Conservation (phyloP, 306 rosid genomes). For the Morella rubra region DNA sequence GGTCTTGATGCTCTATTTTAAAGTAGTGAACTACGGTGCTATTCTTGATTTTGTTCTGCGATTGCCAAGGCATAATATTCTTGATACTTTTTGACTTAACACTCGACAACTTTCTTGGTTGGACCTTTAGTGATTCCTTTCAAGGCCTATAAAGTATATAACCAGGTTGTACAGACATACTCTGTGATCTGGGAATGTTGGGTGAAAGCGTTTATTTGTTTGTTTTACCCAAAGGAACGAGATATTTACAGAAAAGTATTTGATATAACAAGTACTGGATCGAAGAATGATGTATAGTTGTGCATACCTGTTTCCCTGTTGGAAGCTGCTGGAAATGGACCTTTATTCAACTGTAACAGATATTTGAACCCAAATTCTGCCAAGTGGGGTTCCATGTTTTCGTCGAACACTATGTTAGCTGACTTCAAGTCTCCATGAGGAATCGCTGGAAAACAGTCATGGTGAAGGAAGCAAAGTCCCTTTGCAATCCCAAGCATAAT, state of each 20-base stretch:
- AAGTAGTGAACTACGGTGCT: neutral
- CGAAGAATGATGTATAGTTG: constrained; percentile 1
- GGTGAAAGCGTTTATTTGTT: constrained; percentile 7
- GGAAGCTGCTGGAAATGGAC: constrained; percentile 38
- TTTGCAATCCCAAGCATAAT: constrained; percentile 66
- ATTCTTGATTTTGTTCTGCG: constrained; percentile 2
- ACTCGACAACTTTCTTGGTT: constrained; percentile 6
- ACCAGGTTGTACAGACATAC: constrained; percentile 7
- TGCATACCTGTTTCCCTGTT: constrained; percentile 63
- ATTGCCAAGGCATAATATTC: constrained; percentile 2
- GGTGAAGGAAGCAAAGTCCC: constrained; percentile 90
- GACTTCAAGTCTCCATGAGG: constrained; percentile 88
- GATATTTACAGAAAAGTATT: neutral
- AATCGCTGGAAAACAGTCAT: constrained; percentile 71
- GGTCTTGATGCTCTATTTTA: neutral
- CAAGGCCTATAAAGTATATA: constrained; percentile 2
- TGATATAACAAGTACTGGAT: neutral
- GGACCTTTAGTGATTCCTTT: constrained; percentile 4
- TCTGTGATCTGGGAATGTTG: constrained; percentile 2
- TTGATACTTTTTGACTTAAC: neutral
- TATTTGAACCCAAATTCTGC: constrained; percentile 78
- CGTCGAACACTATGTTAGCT: constrained; percentile 74
- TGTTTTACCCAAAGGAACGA: constrained; percentile 7
- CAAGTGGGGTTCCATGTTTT: constrained; percentile 84
- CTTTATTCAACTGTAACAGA: constrained; percentile 50